These are phyloP conservation scores for Colletotrichum theobromicola DNA, from an alignment of 2,329 filamentous ascomycete species.

Conservation along the genomic window DNA sequence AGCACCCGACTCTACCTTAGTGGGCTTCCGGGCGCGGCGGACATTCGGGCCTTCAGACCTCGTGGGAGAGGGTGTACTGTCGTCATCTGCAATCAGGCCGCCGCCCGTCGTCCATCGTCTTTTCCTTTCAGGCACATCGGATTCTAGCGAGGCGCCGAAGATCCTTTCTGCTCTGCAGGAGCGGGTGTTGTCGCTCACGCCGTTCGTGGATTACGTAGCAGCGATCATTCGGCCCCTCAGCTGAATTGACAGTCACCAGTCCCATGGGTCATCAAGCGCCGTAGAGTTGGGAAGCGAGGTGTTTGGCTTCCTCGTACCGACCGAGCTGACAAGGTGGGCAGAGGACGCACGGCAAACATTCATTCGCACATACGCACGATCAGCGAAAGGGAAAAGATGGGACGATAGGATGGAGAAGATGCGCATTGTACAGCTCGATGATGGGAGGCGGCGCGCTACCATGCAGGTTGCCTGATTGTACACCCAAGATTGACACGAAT, in stretches of 20 bases:
- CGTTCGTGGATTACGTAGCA: constrained; percentile 16
- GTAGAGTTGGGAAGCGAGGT: not conserved
- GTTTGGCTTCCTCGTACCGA: not conserved
- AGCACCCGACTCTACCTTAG: not conserved
- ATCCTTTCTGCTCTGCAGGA: not conserved
- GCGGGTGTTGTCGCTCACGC: not conserved
- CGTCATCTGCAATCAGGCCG: constrained; percentile 12
- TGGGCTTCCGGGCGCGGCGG: constrained; percentile 1
- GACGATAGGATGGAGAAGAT: not conserved
- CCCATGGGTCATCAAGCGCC: constrained; percentile 5
- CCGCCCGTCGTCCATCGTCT: not conserved
- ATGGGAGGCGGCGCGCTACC: not conserved
- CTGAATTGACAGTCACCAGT: constrained; percentile 16
- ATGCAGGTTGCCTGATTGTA: constrained; percentile 10
- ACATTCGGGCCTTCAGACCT: constrained; percentile 10
- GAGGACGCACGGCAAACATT: not conserved
- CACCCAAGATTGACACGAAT: constrained; percentile 3
- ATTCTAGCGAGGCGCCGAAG: constrained; percentile 6
- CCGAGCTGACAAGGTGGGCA: not conserved
- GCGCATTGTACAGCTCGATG: constrained; percentile 4
- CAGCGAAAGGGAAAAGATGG: constrained; percentile 1
- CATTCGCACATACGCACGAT: not conserved
- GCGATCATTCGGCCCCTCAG: constrained; percentile 6
- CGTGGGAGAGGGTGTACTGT: not conserved
- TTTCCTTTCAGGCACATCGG: not conserved